Conservation (phyloP, 805 yeast species). For the Grigorovia transvaalensis region DNA sequence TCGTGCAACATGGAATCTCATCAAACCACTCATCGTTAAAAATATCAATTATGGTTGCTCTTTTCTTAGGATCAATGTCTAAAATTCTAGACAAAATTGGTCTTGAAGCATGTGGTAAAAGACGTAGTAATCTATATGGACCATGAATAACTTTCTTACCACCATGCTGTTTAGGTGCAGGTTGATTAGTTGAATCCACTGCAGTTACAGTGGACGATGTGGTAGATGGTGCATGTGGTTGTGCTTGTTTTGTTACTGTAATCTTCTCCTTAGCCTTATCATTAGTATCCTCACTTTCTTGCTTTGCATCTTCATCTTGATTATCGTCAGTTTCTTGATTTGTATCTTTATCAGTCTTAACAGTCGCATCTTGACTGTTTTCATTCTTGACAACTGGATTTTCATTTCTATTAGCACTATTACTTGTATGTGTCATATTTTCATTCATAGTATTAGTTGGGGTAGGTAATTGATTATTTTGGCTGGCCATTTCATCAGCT, state of each 20-base stretch:
- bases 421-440: not conserved
- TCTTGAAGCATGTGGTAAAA: constrained; percentile 74
- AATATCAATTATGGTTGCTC: constrained; percentile 61
- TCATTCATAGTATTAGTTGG: constrained; percentile 3
- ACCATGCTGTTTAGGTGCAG: constrained; percentile 23
- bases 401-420: not conserved
- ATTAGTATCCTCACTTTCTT: constrained; percentile 1
- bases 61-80: constrained; percentile 44
- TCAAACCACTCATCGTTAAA: constrained; percentile 62
- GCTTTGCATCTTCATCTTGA: not conserved
- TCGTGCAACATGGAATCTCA: constrained; percentile 53
- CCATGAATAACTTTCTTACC: constrained; percentile 59
- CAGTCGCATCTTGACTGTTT: not conserved
- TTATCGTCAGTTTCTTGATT: constrained; percentile 1
- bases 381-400: not conserved
- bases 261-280: constrained; percentile 1
- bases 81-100: constrained; percentile 63
- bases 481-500: not conserved
- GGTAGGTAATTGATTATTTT: constrained; percentile 2
- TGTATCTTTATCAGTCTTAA: constrained; percentile 2
- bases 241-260: not conserved
- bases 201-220: constrained; percentile 7
- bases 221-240: not conserved
- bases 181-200: constrained; percentile 2
- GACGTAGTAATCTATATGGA: constrained; percentile 70